A percentile compares a stretch with the other conserved stretches of the same genome.
These are phyloP conservation scores for Rosa hybrid DNA, from an alignment of 331 rosid species.

Conservation along the genomic window DNA sequence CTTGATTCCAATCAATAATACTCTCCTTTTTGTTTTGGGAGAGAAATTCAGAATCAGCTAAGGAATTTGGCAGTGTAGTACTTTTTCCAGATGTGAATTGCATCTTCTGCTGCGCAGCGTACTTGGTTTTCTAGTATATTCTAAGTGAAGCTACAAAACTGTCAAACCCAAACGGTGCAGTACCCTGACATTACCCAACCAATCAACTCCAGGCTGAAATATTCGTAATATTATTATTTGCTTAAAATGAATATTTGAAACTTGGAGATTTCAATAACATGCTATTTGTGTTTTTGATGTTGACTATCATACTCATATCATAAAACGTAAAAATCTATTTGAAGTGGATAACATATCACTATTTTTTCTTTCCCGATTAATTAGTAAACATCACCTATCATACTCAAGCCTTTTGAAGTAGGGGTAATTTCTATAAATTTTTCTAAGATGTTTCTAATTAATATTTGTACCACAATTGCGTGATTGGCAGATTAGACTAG, in stretches of 20 bases:
- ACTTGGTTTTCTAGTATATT: neutral
- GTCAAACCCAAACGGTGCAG: neutral
- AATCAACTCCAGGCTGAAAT: neutral
- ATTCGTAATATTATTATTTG: neutral
- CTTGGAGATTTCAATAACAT: neutral
- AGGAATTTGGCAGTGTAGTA: neutral
- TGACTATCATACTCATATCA: no score
- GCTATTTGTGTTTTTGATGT: no score
- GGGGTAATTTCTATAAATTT: no score
- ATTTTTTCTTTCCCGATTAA: neutral
- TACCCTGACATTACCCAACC: neutral
- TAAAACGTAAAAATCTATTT: no score
- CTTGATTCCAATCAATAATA: neutral
- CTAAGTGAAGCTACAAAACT: neutral
- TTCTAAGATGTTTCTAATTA: no score
- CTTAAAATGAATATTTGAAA: neutral
- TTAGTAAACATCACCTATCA: neutral
- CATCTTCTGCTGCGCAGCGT: neutral
- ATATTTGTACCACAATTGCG: no score
- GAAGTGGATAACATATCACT: neutral
- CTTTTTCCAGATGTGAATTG: neutral
- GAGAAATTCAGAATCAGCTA: neutral
- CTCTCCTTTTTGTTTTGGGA: neutral
- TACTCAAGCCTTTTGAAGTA: neutral
- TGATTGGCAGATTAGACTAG: no score